Evolutionary conservation across 441 rosid species (phyloP).

Genomic region (Eruca vesicaria): DNA sequence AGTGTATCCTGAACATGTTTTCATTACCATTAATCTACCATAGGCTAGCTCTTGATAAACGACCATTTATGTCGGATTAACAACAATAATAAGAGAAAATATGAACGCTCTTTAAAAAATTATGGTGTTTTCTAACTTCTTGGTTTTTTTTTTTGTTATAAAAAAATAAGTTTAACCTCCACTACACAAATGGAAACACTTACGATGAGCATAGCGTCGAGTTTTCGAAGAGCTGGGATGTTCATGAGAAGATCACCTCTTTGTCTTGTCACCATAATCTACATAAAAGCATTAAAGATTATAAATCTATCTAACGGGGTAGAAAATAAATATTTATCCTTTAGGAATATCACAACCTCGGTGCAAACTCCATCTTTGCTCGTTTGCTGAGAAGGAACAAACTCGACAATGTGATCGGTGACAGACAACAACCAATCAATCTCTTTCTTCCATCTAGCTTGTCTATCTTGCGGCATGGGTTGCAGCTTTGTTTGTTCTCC

Average conservation of each 20-base stretch:
- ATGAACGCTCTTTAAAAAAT: too few species aligned
- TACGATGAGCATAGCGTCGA: conserved; percentile 61
- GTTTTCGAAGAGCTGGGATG: conserved; percentile 65
- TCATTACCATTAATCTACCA: neutral
- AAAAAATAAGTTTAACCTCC: neutral
- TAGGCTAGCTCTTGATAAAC: neutral
- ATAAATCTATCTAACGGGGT: neutral
- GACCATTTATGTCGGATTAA: neutral
- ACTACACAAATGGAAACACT: conserved; percentile 11
- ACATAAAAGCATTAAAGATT: neutral
- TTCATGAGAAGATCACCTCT: conserved; percentile 57
- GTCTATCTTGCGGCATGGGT: conserved; percentile 54
- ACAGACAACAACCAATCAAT: conserved; percentile 70
- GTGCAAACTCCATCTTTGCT: conserved; percentile 48
- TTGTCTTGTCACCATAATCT: conserved; percentile 64
- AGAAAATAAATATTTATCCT: neutral
- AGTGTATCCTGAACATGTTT: conserved; percentile 34
- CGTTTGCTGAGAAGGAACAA: conserved; percentile 61
- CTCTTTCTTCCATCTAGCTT: conserved; percentile 58
- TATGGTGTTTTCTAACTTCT: neutral
- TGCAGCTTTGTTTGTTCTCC: conserved; percentile 58
- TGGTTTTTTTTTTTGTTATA: neutral
- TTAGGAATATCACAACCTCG: conserved; percentile 30
- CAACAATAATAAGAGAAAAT: neutral
- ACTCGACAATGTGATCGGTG: conserved; percentile 61